These are phyloP conservation scores for Pyronema domesticum DNA, from an alignment of 495 filamentous ascomycete genomes.

Conservation along the genomic window DNA sequence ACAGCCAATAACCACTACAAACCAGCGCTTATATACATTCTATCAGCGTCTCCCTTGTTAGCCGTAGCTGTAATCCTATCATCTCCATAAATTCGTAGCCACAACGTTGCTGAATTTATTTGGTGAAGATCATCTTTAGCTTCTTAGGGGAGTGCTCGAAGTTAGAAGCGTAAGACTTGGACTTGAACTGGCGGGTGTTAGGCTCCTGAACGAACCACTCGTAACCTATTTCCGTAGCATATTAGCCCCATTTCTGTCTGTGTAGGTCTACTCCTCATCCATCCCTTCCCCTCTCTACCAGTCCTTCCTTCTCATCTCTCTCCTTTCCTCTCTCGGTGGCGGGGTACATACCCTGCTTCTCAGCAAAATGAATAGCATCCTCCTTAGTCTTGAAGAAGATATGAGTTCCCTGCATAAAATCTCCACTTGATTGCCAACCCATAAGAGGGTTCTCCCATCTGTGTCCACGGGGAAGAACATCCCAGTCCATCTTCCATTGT, in stretches of 20 bases:
- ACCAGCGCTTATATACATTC: slow-evolving; percentile 1
- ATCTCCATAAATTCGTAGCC: too few species aligned
- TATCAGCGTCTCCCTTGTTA: neutral
- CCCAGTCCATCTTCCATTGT: slow-evolving; percentile 98
- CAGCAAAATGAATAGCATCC: slow-evolving; percentile 82
- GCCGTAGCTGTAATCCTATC: too few species aligned
- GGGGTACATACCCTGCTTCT: slow-evolving; percentile 54
- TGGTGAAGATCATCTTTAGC: slow-evolving; percentile 84
- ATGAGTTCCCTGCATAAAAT: slow-evolving; percentile 79
- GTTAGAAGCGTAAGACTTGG: slow-evolving; percentile 95
- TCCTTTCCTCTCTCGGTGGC: neutral
- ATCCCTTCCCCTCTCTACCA: neutral
- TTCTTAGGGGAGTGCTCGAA: slow-evolving; percentile 69
- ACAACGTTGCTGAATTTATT: slow-evolving; percentile 35
- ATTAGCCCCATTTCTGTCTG: neutral
- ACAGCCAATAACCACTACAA: neutral
- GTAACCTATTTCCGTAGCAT: slow-evolving; percentile 35
- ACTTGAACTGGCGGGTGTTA: slow-evolving; percentile 63
- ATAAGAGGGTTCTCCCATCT: slow-evolving; percentile 97
- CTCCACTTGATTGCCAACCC: slow-evolving; percentile 93
- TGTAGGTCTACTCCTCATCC: too few species aligned
- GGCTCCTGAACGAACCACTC: slow-evolving; percentile 98
- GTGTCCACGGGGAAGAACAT: slow-evolving; percentile 50
- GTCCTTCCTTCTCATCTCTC: neutral
- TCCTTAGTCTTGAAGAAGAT: slow-evolving; percentile 86